Evolutionary conservation across 2,329 filamentous ascomycete species (phyloP), one percentile per base, ranked within the genome.

Genomic region (Ceratocystis variospora): DNA sequence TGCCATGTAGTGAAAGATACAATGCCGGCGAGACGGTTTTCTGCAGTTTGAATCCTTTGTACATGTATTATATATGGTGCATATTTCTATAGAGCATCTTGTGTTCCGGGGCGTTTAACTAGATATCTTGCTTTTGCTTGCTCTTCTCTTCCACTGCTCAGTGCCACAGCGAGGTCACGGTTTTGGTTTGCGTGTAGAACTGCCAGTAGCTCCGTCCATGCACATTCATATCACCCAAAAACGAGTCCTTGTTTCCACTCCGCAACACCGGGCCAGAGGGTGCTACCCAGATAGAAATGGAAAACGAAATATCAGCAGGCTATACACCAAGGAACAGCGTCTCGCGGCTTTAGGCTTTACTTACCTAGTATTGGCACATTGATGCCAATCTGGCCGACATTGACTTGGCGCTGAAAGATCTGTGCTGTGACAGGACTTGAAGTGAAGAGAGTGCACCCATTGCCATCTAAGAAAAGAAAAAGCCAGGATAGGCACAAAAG

Each of bases 111-210:
- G 33, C 12, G 33, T 10, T 37, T 4, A 12, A 37, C 33, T 10
- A 37, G 7, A 37, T 37, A 10, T 48, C n/a, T 37, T 33, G 10
- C 22, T 5, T 15, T 15, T 31, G 37, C n/a, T 37, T 33, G 10
- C 22, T 5, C 19, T 15, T 31, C 53, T 28, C 25, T 33, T 57
- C 53, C 8, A 2, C 25, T 10, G 15, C 8, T 12, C 8, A 66
- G 73, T 88, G 72, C 67, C 67, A 68, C n/a, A 63, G 22, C 2
- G 67, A 41, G 6, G 70, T 71, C 12, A 71, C 66, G 2, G 70
- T 71, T 59, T 71, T 71, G 3, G 70, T 70, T 59, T 68, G 69
- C 2, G 70, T 71, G 61, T 66, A 71, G 46, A 71, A 71, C 62
- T 71, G 68, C 69, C 69, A 71, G 25, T 67, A 66, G 28, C 61